These are phyloP conservation scores for Larix kaempferi DNA, from an alignment of 75 land plant genomes.

Conservation along the genomic window DNA sequence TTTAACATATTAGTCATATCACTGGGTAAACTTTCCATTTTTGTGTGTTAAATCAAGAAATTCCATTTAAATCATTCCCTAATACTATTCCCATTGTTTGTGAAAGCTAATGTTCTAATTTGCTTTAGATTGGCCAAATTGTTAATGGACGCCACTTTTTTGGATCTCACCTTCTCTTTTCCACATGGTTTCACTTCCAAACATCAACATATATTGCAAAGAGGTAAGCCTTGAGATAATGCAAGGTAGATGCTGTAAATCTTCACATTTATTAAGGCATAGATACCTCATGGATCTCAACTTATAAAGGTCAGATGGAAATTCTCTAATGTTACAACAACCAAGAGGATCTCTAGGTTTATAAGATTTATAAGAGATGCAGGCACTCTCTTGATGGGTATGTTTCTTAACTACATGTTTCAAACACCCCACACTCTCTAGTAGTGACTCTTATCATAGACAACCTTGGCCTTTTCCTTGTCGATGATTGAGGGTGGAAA, in stretches of 20 bases:
- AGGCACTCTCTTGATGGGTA: slow-evolving; percentile 1
- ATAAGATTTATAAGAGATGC: not conserved
- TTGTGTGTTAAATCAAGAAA: not conserved
- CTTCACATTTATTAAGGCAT: not conserved
- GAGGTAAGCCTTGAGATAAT: not conserved
- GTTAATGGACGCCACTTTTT: not conserved
- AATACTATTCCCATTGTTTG: not conserved
- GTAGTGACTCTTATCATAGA: not conserved
- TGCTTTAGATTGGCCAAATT: not conserved
- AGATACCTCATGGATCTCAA: not conserved
- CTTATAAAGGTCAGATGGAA: not conserved
- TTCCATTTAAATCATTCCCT: not conserved
- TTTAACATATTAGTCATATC: not conserved
- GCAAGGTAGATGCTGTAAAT: not conserved
- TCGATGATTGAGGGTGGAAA: not conserved
- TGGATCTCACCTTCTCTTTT: not conserved
- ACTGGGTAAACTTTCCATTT: not conserved
- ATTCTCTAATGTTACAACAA: not conserved
- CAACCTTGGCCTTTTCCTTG: not conserved
- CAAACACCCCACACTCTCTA: not conserved
- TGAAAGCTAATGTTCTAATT: not conserved
- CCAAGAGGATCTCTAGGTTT: not conserved
- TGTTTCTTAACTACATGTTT: not conserved
- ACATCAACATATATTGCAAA: not conserved
- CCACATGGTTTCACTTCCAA: no score